These are phyloP conservation scores for Neofusicoccum kwambonambiense DNA, from an alignment of 2,329 filamentous ascomycete genomes.

Conservation along the genomic window DNA sequence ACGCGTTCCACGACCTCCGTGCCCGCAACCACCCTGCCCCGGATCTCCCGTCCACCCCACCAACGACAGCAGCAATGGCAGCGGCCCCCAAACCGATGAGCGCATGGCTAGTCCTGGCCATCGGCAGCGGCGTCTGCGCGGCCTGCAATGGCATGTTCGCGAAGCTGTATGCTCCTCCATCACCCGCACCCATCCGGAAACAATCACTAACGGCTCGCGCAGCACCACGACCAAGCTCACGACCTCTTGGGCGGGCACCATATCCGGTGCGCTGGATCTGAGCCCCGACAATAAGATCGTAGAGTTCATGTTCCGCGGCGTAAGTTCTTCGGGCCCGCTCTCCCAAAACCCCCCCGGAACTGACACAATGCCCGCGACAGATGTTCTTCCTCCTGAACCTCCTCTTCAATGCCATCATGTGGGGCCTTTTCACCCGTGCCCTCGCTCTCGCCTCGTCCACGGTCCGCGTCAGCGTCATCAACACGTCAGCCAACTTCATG, in stretches of 20 bases:
- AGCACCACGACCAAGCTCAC: slow-evolving; percentile 63
- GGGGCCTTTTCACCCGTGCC: slow-evolving; percentile 77
- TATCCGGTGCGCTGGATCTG: slow-evolving; percentile 50
- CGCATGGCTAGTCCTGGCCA: slow-evolving; percentile 62
- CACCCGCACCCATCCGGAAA: slow-evolving; percentile 22
- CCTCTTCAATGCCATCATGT: slow-evolving; percentile 77
- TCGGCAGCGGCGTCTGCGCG: slow-evolving; percentile 74
- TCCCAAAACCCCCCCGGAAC: slow-evolving; percentile 4
- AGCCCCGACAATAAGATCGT: slow-evolving; percentile 46
- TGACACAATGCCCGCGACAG: slow-evolving; percentile 38
- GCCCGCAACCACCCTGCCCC: too few relatives aligned
- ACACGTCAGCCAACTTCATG: slow-evolving; percentile 80
- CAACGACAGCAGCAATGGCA: not conserved
- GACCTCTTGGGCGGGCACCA: slow-evolving; percentile 49
- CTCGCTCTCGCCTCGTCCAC: slow-evolving; percentile 73
- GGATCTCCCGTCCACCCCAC: too few relatives aligned
- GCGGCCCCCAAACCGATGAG: slow-evolving; percentile 12
- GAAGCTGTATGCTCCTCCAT: slow-evolving; percentile 61
- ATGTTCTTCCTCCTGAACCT: slow-evolving; percentile 74
- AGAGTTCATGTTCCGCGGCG: slow-evolving; percentile 52
- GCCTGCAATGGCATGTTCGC: slow-evolving; percentile 82
- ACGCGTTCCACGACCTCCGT: too few relatives aligned
- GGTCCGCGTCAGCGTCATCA: slow-evolving; percentile 77
- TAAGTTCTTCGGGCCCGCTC: slow-evolving; percentile 35
- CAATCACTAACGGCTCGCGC: not conserved